Evolutionary conservation across 257 asterid species (phyloP), one percentile per base, ranked within the genome.

Genomic region (Cordia subcordata): DNA sequence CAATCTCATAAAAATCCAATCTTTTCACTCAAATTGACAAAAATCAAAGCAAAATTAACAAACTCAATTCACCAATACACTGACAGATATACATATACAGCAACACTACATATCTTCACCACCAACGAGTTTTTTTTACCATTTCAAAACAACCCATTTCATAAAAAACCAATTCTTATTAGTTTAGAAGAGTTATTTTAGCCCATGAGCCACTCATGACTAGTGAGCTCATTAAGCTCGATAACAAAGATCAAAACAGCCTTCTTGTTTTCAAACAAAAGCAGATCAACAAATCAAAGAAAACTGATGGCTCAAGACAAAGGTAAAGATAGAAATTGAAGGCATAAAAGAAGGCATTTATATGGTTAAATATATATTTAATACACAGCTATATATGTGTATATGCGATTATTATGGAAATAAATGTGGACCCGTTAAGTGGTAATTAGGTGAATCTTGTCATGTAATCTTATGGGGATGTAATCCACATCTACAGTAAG

Each of bases 151-250:
- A 42, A 42, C 47, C 47, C 4, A 42, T 42, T 11, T 42, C 47
- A 42, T 66, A 65, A 82, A 82, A 82, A 82, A 67, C 84, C 74
- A 66, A 65, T 59, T 70, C 10, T 42, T 42, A 42, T 1, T 11
- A 42, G 35, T 27, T 27, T 27, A 27, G 35, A 27, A 27, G 35
- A n/a, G 35, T 27, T 27, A 27, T 27, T 27, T 27, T 27, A 27
- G 35, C 35, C 35, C 35, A 27, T 27, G 35, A 27, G 35, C 6
- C 35, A 27, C 35, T 14, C 47, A 42, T 42, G n/a, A n/a, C n/a
- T 8, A 11, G 47, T 42, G 47, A 42, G 47, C 14, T 14, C 14
- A 42, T 3, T 11, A 42, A 42, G 47, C 47, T 42, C 10, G 10
- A 42, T 4, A 42, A 11, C 47, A 42, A 42, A 42, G 47, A 42